Conservation (phyloP, 805 yeast genomes). For the Wickerhamomyces tratensis region DNA sequence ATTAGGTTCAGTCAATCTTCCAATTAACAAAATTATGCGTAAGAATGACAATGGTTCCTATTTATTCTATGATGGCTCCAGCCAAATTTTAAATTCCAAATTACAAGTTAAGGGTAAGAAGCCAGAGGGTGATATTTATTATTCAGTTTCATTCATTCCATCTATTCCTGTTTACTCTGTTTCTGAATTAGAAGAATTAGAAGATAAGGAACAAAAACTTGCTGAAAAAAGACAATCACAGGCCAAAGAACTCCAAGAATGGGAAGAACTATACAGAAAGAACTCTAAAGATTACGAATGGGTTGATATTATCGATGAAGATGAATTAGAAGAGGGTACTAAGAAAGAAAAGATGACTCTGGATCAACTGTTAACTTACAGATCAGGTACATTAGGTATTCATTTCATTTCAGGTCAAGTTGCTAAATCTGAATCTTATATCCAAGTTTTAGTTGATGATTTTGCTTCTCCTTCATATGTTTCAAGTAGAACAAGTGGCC, state of each 20-base stretch:
- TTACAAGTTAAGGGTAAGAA: conserved; percentile 24
- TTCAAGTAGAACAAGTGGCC: conserved; percentile 38
- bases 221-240: conserved; percentile 25
- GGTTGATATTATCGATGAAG: conserved; percentile 37
- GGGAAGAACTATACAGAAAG: conserved; percentile 39
- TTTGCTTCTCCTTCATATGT: conserved; percentile 46
- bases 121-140: conserved; percentile 41
- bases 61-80: conserved; percentile 41
- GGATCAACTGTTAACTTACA: conserved; percentile 40
- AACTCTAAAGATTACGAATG: conserved; percentile 59
- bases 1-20: conserved; percentile 47
- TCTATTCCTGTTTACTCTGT: conserved; percentile 52
- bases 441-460: conserved; percentile 62
- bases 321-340: conserved; percentile 22
- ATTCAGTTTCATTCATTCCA: conserved; percentile 59
- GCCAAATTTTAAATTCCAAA: conserved; percentile 28
- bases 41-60: conserved; percentile 36
- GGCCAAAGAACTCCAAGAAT: conserved; percentile 29
- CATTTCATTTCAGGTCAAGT: conserved; percentile 42
- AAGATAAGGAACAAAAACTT: conserved; percentile 29
- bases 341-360: conserved; percentile 38
- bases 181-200: conserved; percentile 40
- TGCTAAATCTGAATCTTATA: conserved; percentile 34
- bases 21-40: conserved; percentile 38
- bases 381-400: conserved; percentile 55